Evolutionary conservation across 169 alveolate genomes (phyloP).

Genomic region (Cystoisospora suis): DNA sequence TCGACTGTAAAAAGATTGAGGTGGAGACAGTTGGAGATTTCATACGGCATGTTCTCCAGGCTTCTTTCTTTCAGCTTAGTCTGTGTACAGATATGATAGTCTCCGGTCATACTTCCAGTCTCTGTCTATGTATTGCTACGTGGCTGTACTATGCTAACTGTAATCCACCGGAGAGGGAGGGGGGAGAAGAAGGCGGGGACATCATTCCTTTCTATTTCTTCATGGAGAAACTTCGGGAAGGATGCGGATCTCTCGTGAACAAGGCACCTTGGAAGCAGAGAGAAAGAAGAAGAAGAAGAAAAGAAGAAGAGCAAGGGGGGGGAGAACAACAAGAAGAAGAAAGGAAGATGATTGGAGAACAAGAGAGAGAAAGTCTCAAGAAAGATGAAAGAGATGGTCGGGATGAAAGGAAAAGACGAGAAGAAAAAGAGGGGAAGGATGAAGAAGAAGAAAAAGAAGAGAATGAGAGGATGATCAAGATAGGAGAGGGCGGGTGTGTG

Average conservation of each 20-base stretch:
- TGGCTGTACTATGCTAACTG: slow-evolving; percentile 34
- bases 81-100: slow-evolving; percentile 26
- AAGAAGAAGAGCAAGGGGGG: no score
- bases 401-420: no score
- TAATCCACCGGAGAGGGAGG: not conserved
- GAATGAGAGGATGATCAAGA: no score
- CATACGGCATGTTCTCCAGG: not conserved
- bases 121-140: not conserved
- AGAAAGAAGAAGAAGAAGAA: not conserved
- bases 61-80: not conserved
- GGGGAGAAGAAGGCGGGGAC: no score
- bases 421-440: no score
- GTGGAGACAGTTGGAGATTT: not conserved
- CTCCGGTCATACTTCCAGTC: slow-evolving; percentile 2
- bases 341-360: no score
- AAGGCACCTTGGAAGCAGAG: not conserved
- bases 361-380: no score
- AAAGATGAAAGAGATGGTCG: no score
- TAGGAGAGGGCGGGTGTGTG: no score
- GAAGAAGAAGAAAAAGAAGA: no score
- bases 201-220: not conserved
- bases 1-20: not conserved
- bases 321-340: no score
- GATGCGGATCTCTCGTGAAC: not conserved
- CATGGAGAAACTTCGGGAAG: not conserved